Evolutionary conservation across 2,329 filamentous ascomycete genomes (phyloP), one percentile per base, ranked within the genome.

Genomic region (Trichoderma harzianum): DNA sequence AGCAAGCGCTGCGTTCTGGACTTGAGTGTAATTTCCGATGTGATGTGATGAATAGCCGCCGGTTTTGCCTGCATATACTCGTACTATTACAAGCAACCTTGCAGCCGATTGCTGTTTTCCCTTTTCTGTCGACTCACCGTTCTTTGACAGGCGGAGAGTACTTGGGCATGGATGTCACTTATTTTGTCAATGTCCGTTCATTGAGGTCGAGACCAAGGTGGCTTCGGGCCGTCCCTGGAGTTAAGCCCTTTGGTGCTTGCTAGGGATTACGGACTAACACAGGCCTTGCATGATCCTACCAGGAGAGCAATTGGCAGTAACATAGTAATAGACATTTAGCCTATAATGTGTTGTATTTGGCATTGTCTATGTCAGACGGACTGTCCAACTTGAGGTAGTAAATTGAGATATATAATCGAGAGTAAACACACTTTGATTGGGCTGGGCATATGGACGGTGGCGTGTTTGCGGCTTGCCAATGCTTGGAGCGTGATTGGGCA

Each of bases 171-270:
- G 34, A 36, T 28, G 53, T 30, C 28, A 18, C 53, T 57, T 36
- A 2, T 60, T 60, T 36, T 21, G n/a, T 30, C 7, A n/a, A 30
- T 32, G 28, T 51, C 47, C 47, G 57, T 60, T 8, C 30, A 21
- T 5, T 14, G 63, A 43, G 36, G 36, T 34, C 43, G 63, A 55
- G 43, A 8, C 8, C 63, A 47, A 14, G 0, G 43, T 55, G 63
- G 63, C 63, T 65, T 65, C 63, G 63, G 63, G 63, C 63, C 43
- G 63, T 55, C 18, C 63, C 63, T 26, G 21, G 63, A 51, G 26
- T 51, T n/a, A 55, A 34, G n/a, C 43, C 12, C 18, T 26, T 65
- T 26, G 47, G 24, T 34, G 47, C 63, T 51, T 53, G n/a, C 21
- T 30, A 14, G 43, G 43, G 43, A 10, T 16, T 18, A 24, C 5